Base-by-base conservation (phyloP, 2,329 filamentous ascomycete species). In the Chaetomiaceae sp. region DNA sequence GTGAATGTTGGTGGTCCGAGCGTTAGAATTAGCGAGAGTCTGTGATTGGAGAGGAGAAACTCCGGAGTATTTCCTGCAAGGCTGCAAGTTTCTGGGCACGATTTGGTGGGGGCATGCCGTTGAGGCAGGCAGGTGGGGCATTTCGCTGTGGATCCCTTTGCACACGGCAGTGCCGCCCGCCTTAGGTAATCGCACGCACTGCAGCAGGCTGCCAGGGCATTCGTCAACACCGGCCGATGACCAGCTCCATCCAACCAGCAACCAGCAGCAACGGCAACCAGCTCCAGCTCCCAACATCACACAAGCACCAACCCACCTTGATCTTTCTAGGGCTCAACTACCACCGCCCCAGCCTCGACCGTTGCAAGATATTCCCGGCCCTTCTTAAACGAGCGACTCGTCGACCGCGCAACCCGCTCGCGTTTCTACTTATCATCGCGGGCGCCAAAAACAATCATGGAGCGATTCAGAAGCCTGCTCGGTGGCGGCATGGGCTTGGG, bases 401-500 rank as follows among this genome's bases (percentile, higher is more conserved):
- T 25, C 40, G 4, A 32, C 5, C 5, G n/a, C 18, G 16, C 11
- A 42, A 34, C 16, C 33, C 20, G 18, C 33, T 18, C 29, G 51
- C 49, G 61, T 10, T 27, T 51, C 13, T 29, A 21, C 47, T 42
- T 18, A 5, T 40, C 29, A 13, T 41, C n/a, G 16, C 47, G 38
- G 32, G 25, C 32, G 29, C 51, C 52, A 27, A 5, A 20, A 33
- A 32, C 50, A 38, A 58, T 25, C 48, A 97, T 96, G 92, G 92
- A 97, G 69, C 86, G 92, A 69, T 85, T 96, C 72, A 90, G 89
- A 74, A 84, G 87, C 70, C 87, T 96, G 84, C 81, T 96, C 64
- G 87, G 89, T 65, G 80, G 88, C 65, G 80, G 83, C 64, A 84
- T 89, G 77, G 79, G 81, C 63, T 75, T 86, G 44, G 80, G 79